Conservation (phyloP, 495 filamentous ascomycete genomes). For the Penicillium coffeae region DNA sequence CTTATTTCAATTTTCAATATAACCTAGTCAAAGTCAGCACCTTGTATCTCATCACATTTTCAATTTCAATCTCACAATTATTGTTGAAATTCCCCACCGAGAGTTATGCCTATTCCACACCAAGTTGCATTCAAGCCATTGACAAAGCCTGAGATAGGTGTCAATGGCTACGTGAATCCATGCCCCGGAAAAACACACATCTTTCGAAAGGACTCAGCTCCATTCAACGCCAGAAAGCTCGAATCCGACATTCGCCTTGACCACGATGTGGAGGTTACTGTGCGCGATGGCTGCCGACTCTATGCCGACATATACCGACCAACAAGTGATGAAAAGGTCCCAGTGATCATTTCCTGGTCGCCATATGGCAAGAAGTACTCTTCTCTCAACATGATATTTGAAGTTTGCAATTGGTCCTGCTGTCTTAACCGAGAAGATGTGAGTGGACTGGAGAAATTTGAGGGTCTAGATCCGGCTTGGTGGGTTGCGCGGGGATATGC, state of each 20-base stretch:
- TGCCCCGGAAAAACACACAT: constrained; percentile 27
- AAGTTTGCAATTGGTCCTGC: constrained; percentile 19
- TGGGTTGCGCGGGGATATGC: constrained; percentile 43
- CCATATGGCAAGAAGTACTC: constrained; percentile 38
- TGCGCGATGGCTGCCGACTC: constrained; percentile 28
- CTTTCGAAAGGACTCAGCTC: constrained; percentile 24
- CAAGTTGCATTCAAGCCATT: constrained; percentile 32
- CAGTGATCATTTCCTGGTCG: constrained; percentile 34
- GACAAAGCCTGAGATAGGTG: constrained; percentile 20
- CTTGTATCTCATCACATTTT: no score
- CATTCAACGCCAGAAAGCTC: constrained; percentile 23
- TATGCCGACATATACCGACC: constrained; percentile 38
- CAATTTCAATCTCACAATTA: no score
- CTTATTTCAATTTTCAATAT: no score
- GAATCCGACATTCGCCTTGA: constrained; percentile 22
- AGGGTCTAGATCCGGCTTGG: constrained; percentile 40
- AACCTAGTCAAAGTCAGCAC: no score
- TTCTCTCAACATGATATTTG: constrained; percentile 22
- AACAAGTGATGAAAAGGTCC: constrained; percentile 24
- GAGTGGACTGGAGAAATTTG: constrained; percentile 38
- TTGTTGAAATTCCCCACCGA: no score
- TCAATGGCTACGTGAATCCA: constrained; percentile 28
- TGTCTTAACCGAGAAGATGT: constrained; percentile 11
- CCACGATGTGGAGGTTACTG: constrained; percentile 28
- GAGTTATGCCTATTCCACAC: constrained; percentile 25